A percentile compares a stretch with the other conserved stretches of the same genome.
phyloP scores from a whole-genome alignment of 306 rosid genomes.

The Phaseolus lunatus region DNA sequence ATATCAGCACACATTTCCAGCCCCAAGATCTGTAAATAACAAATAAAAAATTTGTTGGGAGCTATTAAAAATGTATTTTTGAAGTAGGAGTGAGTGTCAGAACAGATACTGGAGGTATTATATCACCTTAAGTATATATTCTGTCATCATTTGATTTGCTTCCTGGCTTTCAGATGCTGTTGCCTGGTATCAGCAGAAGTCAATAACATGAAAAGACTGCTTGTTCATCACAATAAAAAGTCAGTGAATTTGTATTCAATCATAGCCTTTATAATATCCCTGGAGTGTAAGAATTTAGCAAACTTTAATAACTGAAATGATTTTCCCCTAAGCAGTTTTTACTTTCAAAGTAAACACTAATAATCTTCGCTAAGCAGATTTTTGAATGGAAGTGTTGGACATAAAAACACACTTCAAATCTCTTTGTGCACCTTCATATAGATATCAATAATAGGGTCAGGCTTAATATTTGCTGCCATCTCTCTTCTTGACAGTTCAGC shows the following conservation, averaged over 20 bases:
- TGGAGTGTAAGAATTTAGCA: background rate
- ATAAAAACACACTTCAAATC: background rate
- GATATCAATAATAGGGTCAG: slow-evolving; percentile 57
- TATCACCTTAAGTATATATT: slow-evolving; percentile 54
- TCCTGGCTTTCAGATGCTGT: slow-evolving; percentile 49
- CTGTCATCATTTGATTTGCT: slow-evolving; percentile 52
- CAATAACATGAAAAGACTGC: background rate
- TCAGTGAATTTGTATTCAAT: background rate
- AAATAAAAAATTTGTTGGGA: background rate
- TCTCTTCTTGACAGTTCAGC: slow-evolving; percentile 62
- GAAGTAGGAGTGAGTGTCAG: background rate
- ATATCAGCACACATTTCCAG: slow-evolving; percentile 64
- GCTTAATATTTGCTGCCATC: slow-evolving; percentile 51
- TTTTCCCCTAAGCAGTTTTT: background rate
- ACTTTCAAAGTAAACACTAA: background rate
- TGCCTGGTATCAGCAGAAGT: slow-evolving; percentile 44
- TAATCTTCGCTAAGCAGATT: background rate
- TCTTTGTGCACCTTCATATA: slow-evolving; percentile 54
- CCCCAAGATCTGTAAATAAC: slow-evolving; percentile 47
- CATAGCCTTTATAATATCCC: background rate
- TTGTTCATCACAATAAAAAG: background rate
- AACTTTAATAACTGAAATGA: background rate
- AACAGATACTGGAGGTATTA: slow-evolving; percentile 21
- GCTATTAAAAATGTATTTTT: background rate
- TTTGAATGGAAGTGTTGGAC: background rate